Conservation (phyloP, 768 basidiomycete species). For the Tylopilus intermedius region DNA sequence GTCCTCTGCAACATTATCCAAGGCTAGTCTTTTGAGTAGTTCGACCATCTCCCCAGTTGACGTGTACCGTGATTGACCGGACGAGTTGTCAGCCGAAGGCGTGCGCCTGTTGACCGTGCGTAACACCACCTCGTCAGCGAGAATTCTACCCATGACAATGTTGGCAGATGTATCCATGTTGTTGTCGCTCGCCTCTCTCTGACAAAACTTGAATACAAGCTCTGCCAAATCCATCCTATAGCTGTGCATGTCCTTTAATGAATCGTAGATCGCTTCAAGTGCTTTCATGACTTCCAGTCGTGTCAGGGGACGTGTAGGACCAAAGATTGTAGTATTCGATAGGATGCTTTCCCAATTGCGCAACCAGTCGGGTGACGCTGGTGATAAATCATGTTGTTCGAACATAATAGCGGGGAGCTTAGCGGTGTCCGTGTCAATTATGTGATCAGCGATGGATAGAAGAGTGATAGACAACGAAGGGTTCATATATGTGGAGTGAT, state of each 20-base stretch:
- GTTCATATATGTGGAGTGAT: slow-evolving; percentile 52
- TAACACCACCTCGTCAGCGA: slow-evolving; percentile 66
- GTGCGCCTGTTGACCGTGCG: slow-evolving; percentile 40
- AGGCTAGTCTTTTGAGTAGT: slow-evolving; percentile 39
- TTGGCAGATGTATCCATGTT: slow-evolving; percentile 26
- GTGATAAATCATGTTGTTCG: slow-evolving; percentile 63
- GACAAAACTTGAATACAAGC: slow-evolving; percentile 51
- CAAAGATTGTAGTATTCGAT: slow-evolving; percentile 43
- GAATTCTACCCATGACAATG: slow-evolving; percentile 47
- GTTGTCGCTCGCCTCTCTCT: slow-evolving; percentile 27
- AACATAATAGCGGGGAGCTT: slow-evolving; percentile 58
- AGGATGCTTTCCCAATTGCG: slow-evolving; percentile 59
- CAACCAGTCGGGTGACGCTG: slow-evolving; percentile 69
- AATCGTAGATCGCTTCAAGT: slow-evolving; percentile 55
- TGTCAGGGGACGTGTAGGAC: slow-evolving; percentile 44
- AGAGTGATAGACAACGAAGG: slow-evolving; percentile 62
- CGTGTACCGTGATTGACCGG: slow-evolving; percentile 17
- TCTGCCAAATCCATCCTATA: slow-evolving; percentile 55
- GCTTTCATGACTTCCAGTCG: slow-evolving; percentile 52
- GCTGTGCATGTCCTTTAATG: slow-evolving; percentile 61
- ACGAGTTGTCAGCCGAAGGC: slow-evolving; percentile 9
- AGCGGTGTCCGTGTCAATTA: slow-evolving; percentile 64
- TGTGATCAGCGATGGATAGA: slow-evolving; percentile 60
- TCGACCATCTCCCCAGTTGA: slow-evolving; percentile 32
- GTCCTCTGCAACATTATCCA: slow-evolving; percentile 32